These are phyloP conservation scores for Fusarium chlamydosporum DNA, from an alignment of 2,329 filamentous ascomycete species.

Conservation along the genomic window DNA sequence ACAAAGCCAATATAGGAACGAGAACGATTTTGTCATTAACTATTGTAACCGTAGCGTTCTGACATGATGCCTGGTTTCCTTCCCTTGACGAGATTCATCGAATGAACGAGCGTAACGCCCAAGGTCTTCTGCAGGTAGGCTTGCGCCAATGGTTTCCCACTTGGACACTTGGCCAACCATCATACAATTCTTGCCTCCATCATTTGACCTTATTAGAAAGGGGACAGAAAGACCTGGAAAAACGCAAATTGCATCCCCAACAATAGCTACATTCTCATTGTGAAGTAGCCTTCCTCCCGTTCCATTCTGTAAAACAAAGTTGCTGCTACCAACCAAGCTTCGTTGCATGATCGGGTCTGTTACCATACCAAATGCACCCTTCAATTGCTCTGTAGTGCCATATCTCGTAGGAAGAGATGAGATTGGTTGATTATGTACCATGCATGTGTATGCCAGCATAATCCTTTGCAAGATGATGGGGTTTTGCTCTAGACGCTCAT, in stretches of 20 bases:
- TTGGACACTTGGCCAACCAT: neutral
- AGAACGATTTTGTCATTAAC: too few species aligned
- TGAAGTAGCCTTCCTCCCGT: neutral
- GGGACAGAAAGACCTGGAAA: constrained; percentile 2
- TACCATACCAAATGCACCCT: constrained; percentile 2
- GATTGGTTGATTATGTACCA: neutral
- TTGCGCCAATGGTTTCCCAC: neutral
- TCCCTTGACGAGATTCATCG: accelerated
- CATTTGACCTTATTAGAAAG: accelerated
- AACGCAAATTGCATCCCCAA: constrained; percentile 17
- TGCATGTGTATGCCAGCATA: constrained; percentile 26
- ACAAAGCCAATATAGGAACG: too few species aligned
- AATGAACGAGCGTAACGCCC: neutral
- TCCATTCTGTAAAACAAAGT: constrained; percentile 22
- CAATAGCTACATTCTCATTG: accelerated
- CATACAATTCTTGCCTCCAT: accelerated
- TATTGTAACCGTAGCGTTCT: neutral
- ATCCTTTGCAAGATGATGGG: constrained; percentile 8
- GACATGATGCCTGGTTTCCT: accelerated
- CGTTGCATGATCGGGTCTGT: neutral
- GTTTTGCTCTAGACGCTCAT: neutral
- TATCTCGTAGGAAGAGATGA: neutral
- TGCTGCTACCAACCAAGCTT: constrained; percentile 1
- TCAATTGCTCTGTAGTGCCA: neutral
- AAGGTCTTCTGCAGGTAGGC: neutral